Evolutionary conservation across 2,329 filamentous ascomycete genomes (phyloP).

Genomic region (Thermoascus crustaceus): DNA sequence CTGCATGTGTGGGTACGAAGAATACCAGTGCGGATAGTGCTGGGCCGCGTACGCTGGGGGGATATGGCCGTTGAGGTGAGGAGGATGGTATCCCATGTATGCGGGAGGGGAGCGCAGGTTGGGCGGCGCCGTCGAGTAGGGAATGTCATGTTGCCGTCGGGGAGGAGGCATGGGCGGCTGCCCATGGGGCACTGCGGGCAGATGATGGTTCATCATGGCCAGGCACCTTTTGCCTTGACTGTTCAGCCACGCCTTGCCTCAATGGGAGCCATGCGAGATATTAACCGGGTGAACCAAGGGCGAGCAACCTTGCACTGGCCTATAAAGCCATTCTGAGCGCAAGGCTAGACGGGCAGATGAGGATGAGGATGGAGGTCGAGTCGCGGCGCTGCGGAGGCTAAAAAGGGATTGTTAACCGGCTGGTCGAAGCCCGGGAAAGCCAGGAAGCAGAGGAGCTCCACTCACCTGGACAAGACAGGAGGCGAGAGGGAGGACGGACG

Average conservation of each 20-base stretch:
- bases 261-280: slow-evolving; percentile 33
- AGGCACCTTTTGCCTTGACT: slow-evolving; percentile 27
- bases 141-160: slow-evolving; percentile 38
- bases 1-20: slow-evolving; percentile 34
- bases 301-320: slow-evolving; percentile 15
- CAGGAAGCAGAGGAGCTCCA: slow-evolving; percentile 3
- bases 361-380: slow-evolving; percentile 4
- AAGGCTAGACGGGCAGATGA: slow-evolving; percentile 8
- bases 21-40: slow-evolving; percentile 41
- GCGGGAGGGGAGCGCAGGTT: slow-evolving; percentile 51
- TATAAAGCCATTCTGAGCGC: slow-evolving; percentile 31
- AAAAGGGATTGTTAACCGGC: slow-evolving; percentile 3
- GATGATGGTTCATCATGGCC: slow-evolving; percentile 39
- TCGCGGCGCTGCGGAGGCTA: slow-evolving; percentile 1
- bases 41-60: slow-evolving; percentile 37
- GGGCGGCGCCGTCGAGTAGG: slow-evolving; percentile 36
- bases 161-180: slow-evolving; percentile 44
- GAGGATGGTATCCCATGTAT: slow-evolving; percentile 51
- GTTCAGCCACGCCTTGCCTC: slow-evolving; percentile 32
- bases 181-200: slow-evolving; percentile 39
- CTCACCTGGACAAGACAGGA: not conserved
- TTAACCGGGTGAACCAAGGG: slow-evolving; percentile 14
- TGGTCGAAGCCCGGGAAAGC: slow-evolving; percentile 5
- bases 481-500: not conserved
- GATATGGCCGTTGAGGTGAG: slow-evolving; percentile 48